Conservation (phyloP, 2,329 filamentous ascomycete species). For the Alternaria viburni region DNA sequence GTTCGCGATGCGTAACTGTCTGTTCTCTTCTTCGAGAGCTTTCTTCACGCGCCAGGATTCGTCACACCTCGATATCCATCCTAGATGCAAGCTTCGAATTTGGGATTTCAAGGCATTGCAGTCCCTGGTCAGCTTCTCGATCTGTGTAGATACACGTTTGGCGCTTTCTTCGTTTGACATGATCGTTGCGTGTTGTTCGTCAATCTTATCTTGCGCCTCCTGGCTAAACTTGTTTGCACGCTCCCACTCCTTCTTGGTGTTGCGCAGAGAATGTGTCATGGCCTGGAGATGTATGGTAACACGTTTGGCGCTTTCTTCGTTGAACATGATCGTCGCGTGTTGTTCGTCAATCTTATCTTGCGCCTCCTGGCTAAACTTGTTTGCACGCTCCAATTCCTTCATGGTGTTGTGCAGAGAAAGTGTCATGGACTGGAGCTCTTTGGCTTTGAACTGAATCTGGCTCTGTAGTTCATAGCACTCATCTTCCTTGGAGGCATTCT, state of each 20-base stretch:
- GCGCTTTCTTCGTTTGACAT: neutral
- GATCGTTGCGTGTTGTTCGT: neutral
- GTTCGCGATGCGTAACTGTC: neutral
- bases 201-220: neutral
- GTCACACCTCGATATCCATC: neutral
- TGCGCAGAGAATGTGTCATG: neutral
- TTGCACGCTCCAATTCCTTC: neutral
- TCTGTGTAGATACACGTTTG: neutral
- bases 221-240: neutral
- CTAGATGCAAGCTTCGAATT: neutral
- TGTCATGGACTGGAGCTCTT: slow-evolving; percentile 8
- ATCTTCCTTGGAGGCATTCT: neutral
- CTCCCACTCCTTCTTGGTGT: neutral
- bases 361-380: neutral
- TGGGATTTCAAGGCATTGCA: neutral
- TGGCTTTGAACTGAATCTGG: slow-evolving; percentile 3
- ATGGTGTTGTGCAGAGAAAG: neutral
- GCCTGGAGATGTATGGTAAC: neutral
- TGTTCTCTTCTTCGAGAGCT: neutral
- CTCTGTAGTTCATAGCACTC: slow-evolving; percentile 1
- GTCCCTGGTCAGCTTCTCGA: neutral
- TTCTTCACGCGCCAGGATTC: neutral
- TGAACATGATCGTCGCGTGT: neutral
- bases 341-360: neutral
- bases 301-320: neutral